phyloP scores from a whole-genome alignment of 805 yeast species.

The Crinitomyces ghanaensis region DNA sequence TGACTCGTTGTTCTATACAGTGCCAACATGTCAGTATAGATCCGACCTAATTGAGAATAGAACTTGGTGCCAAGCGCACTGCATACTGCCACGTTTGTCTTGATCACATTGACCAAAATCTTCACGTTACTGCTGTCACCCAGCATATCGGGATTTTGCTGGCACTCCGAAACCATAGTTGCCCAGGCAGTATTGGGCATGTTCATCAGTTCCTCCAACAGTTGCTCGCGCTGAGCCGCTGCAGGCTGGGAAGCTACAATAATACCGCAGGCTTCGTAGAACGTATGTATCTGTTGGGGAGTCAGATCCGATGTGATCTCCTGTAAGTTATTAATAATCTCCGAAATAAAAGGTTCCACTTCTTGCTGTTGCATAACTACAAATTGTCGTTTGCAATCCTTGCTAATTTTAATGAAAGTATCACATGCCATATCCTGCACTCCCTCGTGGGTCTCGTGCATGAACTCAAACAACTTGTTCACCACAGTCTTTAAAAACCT shows the following conservation, averaged over 20 bases:
- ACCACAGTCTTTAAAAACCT: slow-evolving; percentile 92
- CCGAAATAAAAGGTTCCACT: slow-evolving; percentile 81
- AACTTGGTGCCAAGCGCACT: slow-evolving; percentile 88
- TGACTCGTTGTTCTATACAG: slow-evolving; percentile 75
- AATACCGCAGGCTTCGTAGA: slow-evolving; percentile 94
- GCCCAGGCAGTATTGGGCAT: slow-evolving; percentile 93
- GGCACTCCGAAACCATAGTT: slow-evolving; percentile 75
- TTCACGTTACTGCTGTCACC: slow-evolving; percentile 74
- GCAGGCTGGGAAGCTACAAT: slow-evolving; percentile 81
- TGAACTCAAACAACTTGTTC: slow-evolving; percentile 88
- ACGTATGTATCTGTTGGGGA: slow-evolving; percentile 96
- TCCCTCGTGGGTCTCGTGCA: slow-evolving; percentile 99
- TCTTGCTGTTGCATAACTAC: slow-evolving; percentile 80
- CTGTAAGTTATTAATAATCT: slow-evolving; percentile 74
- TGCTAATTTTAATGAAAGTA: slow-evolving; percentile 91
- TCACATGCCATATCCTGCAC: slow-evolving; percentile 99
- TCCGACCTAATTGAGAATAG: slow-evolving; percentile 73
- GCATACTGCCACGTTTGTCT: slow-evolving; percentile 93
- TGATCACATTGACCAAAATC: slow-evolving; percentile 83
- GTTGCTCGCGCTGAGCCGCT: slow-evolving; percentile 53
- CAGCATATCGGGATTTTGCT: slow-evolving; percentile 69
- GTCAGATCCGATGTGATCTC: slow-evolving; percentile 81
- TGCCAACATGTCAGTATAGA: slow-evolving; percentile 82
- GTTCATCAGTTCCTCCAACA: slow-evolving; percentile 71
- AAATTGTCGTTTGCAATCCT: slow-evolving; percentile 91